Evolutionary conservation across 2,329 filamentous ascomycete species (phyloP).

Genomic region (Fusarium mexicanum): DNA sequence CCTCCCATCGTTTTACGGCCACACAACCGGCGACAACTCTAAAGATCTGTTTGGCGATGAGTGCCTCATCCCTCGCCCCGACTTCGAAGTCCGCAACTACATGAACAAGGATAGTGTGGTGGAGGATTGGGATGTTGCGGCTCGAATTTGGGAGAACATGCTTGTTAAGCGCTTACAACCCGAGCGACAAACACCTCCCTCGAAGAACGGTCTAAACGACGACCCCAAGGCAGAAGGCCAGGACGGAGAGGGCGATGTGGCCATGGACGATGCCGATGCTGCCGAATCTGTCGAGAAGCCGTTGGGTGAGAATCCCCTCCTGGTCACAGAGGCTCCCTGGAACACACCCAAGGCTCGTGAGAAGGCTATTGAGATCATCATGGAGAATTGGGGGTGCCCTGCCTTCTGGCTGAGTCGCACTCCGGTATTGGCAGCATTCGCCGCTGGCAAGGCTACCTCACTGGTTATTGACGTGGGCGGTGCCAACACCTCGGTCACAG

Average conservation of each 20-base stretch:
- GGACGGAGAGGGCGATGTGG: constrained; percentile 69
- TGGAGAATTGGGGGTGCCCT: constrained; percentile 95
- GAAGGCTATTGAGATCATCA: constrained; percentile 93
- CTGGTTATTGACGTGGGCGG: constrained; percentile 93
- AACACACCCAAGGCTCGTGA: constrained; percentile 88
- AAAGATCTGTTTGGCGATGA: constrained; percentile 88
- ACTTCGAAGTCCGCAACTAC: constrained; percentile 89
- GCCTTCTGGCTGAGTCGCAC: constrained; percentile 94
- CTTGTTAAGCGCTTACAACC: constrained; percentile 90
- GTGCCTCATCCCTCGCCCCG: constrained; percentile 78
- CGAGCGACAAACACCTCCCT: constrained; percentile 72
- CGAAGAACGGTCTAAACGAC: constrained; percentile 83
- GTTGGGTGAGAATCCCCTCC: constrained; percentile 86
- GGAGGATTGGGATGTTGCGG: constrained; percentile 94
- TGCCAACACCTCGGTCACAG: constrained; percentile 86
- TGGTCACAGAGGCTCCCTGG: constrained; percentile 96
- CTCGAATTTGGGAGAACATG: constrained; percentile 91
- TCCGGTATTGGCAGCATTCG: constrained; percentile 90
- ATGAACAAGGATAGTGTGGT: constrained; percentile 90
- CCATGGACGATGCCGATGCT: constrained; percentile 61
- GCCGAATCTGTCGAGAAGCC: constrained; percentile 73
- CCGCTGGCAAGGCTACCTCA: constrained; percentile 90
- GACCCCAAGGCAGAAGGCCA: constrained; percentile 65
- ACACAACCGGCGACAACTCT: constrained; percentile 57
- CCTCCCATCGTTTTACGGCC: constrained; percentile 88